Conservation (phyloP, 139 green algal genomes). For the Auxenochlorella pyrenoidosa region DNA sequence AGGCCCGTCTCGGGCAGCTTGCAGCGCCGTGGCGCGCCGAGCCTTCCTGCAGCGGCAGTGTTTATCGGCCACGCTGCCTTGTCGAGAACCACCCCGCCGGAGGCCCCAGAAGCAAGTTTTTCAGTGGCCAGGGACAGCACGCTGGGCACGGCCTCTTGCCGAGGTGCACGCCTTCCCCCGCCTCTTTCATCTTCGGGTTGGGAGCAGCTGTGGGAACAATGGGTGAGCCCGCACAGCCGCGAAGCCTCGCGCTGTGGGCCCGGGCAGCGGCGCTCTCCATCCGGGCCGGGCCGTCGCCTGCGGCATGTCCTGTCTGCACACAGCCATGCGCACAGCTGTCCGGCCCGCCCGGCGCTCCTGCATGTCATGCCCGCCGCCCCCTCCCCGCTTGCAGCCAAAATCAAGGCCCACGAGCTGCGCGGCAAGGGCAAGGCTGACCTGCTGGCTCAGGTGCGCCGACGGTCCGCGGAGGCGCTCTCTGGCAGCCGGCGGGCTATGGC, state of each 20-base stretch:
- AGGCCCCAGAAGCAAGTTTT: too few species aligned
- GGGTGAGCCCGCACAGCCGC: neutral
- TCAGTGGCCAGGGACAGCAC: too few species aligned
- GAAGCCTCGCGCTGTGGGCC: neutral
- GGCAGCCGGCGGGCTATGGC: neutral
- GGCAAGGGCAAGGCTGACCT: slow-evolving; percentile 95
- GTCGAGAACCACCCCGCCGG: too few species aligned
- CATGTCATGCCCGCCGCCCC: slow-evolving; percentile 10
- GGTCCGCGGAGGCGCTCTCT: neutral
- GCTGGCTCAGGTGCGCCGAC: slow-evolving; percentile 67
- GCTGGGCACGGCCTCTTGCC: too few species aligned
- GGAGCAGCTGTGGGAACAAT: slow-evolving; percentile 1
- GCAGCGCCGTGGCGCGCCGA: too few species aligned
- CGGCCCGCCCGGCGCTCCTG: neutral
- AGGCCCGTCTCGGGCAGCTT: too few species aligned
- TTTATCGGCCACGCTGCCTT: too few species aligned
- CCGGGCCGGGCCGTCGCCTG: neutral
- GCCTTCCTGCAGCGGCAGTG: too few species aligned
- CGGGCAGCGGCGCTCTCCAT: neutral
- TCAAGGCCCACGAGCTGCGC: slow-evolving; percentile 97
- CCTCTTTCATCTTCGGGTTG: slow-evolving; percentile 9
- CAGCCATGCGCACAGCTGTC: neutral
- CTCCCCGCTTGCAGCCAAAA: slow-evolving; percentile 78
- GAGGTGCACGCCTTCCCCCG: neutral
- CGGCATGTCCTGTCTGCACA: neutral